Percentiles rank a stretch among this genome's conserved stretches.
phyloP scores from a whole-genome alignment of 2,329 filamentous ascomycete species.

The Emergomyces pasteurianus region DNA sequence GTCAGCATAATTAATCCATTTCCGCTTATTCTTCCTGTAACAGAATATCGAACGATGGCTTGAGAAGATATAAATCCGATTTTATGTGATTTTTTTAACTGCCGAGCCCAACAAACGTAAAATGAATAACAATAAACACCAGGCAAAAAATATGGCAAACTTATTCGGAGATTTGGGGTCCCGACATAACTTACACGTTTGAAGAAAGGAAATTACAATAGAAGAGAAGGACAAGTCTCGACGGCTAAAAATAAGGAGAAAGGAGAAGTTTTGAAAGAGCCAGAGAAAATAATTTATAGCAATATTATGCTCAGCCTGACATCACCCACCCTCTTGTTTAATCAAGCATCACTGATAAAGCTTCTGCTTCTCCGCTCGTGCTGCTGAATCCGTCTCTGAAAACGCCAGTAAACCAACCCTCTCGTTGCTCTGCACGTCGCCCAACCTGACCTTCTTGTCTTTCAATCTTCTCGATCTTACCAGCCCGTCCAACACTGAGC shows the following conservation, averaged over 20 bases:
- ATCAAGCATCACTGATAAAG: background rate
- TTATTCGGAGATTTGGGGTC: no score
- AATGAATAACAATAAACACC: no score
- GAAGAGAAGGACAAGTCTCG: no score
- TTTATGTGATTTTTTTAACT: no score
- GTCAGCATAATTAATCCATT: no score
- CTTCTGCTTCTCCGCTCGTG: background rate
- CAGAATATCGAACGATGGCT: background rate
- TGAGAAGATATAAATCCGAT: background rate
- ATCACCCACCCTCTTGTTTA: background rate
- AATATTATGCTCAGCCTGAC: no score
- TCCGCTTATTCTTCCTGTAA: background rate
- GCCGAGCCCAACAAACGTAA: background rate
- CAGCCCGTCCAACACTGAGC: background rate
- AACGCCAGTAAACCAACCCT: background rate
- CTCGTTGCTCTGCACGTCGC: background rate
- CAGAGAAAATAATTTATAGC: no score
- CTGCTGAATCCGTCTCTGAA: background rate
- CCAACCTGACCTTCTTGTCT: conserved; percentile 1
- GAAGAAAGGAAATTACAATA: no score
- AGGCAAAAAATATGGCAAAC: no score
- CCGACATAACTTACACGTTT: no score
- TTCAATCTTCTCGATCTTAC: background rate
- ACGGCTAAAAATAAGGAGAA: no score
- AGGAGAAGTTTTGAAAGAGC: no score